Evolutionary conservation across 129 eudicot species (phyloP).

Genomic region (Arctium minus): DNA sequence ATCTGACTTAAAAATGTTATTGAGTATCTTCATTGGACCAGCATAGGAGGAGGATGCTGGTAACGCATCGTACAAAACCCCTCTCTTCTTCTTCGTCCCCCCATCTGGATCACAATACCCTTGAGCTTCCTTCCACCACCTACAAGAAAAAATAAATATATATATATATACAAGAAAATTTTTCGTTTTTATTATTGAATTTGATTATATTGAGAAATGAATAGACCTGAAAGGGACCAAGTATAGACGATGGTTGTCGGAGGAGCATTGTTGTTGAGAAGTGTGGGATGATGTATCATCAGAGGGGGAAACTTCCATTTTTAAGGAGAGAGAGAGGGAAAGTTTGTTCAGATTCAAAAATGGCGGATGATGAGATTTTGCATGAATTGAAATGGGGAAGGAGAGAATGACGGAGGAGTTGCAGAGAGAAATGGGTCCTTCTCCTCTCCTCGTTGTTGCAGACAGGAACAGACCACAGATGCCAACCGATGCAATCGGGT

Average conservation of each 20-base stretch:
- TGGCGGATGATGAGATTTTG: slow-evolving; percentile 41
- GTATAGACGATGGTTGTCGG: slow-evolving; percentile 64
- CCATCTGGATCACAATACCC: slow-evolving; percentile 42
- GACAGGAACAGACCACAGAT: slow-evolving; percentile 27
- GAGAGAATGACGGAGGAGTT: slow-evolving; percentile 56
- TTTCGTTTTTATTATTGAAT: neutral
- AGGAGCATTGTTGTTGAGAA: slow-evolving; percentile 20
- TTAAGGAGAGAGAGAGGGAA: slow-evolving; percentile 13
- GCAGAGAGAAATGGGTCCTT: slow-evolving; percentile 29
- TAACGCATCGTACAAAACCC: slow-evolving; percentile 54
- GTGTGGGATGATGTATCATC: slow-evolving; percentile 34
- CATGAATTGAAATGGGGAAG: slow-evolving; percentile 16
- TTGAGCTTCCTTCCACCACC: slow-evolving; percentile 98
- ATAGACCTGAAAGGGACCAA: slow-evolving; percentile 71
- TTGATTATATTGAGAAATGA: neutral
- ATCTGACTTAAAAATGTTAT: slow-evolving; percentile 78
- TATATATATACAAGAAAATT: neutral
- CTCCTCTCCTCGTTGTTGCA: slow-evolving; percentile 14
- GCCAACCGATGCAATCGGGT: slow-evolving; percentile 31
- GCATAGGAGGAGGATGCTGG: slow-evolving; percentile 50
- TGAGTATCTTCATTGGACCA: slow-evolving; percentile 92
- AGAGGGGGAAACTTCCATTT: slow-evolving; percentile 37
- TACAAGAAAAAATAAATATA: slow-evolving; percentile 13
- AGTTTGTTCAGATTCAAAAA: slow-evolving; percentile 38
- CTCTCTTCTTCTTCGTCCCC: slow-evolving; percentile 33